Evolutionary conservation across 2,329 filamentous ascomycete genomes (phyloP), one percentile per base, ranked within the genome.

Genomic region (Aureobasidium sp.): DNA sequence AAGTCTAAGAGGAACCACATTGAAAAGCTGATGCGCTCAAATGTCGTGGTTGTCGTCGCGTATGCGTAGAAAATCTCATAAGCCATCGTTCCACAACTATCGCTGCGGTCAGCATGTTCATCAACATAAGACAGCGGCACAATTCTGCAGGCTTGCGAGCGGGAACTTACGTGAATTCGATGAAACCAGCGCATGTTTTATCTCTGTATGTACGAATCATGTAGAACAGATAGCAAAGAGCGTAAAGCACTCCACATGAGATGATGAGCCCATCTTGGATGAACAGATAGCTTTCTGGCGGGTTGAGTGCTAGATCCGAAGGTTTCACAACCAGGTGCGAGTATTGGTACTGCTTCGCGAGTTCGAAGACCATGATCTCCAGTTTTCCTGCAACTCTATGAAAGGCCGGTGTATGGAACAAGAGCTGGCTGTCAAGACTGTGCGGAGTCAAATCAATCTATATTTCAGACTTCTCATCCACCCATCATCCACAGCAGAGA

Each of bases 271-370:
- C 68, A 61, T 71, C 68, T 54, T 70, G 69, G 11, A 71, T 61
- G 58, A 64, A 70, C 35, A 71, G 65, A 58, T 71, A 71, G 54
- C 64, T 67, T 56, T 71, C 63, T 11, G 67, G 69, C 0, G 68
- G 68, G 21, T 65, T 58, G 8, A 70, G 61, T 1, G 63, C 65
- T 0, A 70, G 62, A 58, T 79, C 75, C 17, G 72, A 71, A 51
- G 78, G 71, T 60, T 80, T 74, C 45, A 73, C 76, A 2, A 80
- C 71, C 1, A 77, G 70, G 16, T 79, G 69, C 60, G 74, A 71
- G 49, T 72, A 66, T 22, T 70, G 70, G 58, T 57, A 60, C 39
- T 57, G 35, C n/a, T 62, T 56, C 11, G 66, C 62, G 16, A 65
- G 57, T 34, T 63, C 61, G 49, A 69, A 68, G 8, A 64, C 22